These are phyloP conservation scores for Leccinum barrowsii DNA, from an alignment of 768 basidiomycete species.

Conservation along the genomic window DNA sequence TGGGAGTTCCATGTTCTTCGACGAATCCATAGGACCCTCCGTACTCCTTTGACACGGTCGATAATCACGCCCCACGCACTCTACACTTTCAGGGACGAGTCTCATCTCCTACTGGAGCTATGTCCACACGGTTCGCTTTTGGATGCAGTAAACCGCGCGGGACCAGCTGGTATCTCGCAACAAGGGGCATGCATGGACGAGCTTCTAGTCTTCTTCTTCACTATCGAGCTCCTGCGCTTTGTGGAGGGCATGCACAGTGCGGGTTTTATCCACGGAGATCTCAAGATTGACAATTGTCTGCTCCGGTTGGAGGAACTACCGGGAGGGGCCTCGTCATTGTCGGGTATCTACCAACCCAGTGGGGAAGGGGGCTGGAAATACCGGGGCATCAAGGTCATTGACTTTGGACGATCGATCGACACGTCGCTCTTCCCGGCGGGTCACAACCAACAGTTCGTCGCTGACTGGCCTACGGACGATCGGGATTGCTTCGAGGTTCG, in stretches of 20 bases:
- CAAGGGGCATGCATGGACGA: constrained; percentile 86
- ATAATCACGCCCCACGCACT: constrained; percentile 76
- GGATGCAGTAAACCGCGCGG: constrained; percentile 85
- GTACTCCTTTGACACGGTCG: constrained; percentile 54
- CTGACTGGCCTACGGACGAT: constrained; percentile 87
- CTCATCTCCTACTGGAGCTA: constrained; percentile 82
- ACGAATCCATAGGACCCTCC: constrained; percentile 68
- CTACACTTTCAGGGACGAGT: constrained; percentile 86
- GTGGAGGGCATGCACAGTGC: constrained; percentile 76
- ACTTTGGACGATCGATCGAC: constrained; percentile 96
- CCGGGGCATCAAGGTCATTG: constrained; percentile 91
- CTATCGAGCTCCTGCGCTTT: constrained; percentile 80
- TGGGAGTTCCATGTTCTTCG: constrained; percentile 94
- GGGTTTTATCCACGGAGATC: constrained; percentile 95
- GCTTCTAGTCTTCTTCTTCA: constrained; percentile 91
- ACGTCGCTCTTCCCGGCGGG: constrained; percentile 67
- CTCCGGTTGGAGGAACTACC: constrained; percentile 83
- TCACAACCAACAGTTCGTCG: constrained; percentile 70
- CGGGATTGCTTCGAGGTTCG: constrained; percentile 92
- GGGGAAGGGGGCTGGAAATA: constrained; percentile 82
- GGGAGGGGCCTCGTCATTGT: constrained; percentile 67
- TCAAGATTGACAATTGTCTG: constrained; percentile 99
- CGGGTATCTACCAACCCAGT: constrained; percentile 66
- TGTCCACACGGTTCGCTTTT: constrained; percentile 91
- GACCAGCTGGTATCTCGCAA: constrained; percentile 69